Percentiles rank a stretch among this genome's conserved stretches.
Evolutionary conservation across 2,329 filamentous ascomycete species (phyloP).

Genomic region (Huntiella bhutanensis): DNA sequence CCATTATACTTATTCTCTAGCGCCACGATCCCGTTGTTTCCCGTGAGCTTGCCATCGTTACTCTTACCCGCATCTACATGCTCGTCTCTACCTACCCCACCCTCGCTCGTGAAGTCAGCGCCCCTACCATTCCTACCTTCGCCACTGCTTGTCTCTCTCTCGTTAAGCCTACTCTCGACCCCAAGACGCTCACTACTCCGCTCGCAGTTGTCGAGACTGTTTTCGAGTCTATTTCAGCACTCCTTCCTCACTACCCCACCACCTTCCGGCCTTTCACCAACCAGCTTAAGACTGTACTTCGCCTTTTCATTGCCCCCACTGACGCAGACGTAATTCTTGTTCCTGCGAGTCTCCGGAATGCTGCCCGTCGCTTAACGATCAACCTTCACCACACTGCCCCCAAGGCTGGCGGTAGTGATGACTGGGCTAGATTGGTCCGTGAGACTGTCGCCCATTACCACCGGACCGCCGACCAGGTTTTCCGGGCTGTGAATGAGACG

Average conservation of each 20-base stretch:
- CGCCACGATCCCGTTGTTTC: slow-evolving; percentile 59
- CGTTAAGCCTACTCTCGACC: slow-evolving; percentile 27
- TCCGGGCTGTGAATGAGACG: slow-evolving; percentile 62
- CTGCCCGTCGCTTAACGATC: slow-evolving; percentile 46
- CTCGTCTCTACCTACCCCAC: slow-evolving; percentile 69
- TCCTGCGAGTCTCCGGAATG: slow-evolving; percentile 32
- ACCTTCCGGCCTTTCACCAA: slow-evolving; percentile 59
- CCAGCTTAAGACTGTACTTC: slow-evolving; percentile 44
- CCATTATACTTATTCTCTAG: slow-evolving; percentile 20
- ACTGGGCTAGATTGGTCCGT: slow-evolving; percentile 55
- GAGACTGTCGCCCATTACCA: slow-evolving; percentile 47
- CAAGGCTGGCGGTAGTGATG: slow-evolving; percentile 57
- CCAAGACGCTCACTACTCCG: slow-evolving; percentile 20
- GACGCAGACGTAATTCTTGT: slow-evolving; percentile 29
- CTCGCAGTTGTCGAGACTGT: slow-evolving; percentile 43
- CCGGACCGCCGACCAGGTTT: slow-evolving; percentile 52
- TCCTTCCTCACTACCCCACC: slow-evolving; percentile 66
- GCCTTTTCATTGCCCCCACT: slow-evolving; percentile 45
- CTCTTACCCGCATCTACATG: slow-evolving; percentile 66
- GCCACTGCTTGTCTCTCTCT: slow-evolving; percentile 55
- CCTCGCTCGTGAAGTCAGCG: slow-evolving; percentile 70
- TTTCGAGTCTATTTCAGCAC: slow-evolving; percentile 48
- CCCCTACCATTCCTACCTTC: slow-evolving; percentile 59
- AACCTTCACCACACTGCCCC: slow-evolving; percentile 63
- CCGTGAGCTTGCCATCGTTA: slow-evolving; percentile 59